These are phyloP conservation scores for Xylariaceae sp. DNA, from an alignment of 2,329 filamentous ascomycete species.

Conservation along the genomic window DNA sequence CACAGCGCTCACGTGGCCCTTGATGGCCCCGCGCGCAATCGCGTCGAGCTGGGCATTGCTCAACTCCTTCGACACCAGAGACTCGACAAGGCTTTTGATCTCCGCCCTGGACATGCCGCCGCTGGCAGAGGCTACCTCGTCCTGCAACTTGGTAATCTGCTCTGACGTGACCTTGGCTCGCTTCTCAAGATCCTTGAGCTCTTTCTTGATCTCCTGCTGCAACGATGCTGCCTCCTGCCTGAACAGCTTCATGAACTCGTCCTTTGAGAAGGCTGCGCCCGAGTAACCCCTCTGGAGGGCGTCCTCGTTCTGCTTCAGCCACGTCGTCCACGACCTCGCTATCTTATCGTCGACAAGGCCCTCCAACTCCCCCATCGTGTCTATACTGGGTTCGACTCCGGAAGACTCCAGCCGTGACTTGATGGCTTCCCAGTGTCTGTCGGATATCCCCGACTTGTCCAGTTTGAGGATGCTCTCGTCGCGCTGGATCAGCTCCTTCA, in stretches of 20 bases:
- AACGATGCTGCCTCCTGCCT: slow-evolving; percentile 29
- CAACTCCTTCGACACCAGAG: slow-evolving; percentile 39
- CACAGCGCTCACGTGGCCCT: slow-evolving; percentile 37
- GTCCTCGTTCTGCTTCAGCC: slow-evolving; percentile 46
- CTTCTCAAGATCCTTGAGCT: slow-evolving; percentile 15
- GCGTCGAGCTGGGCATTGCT: slow-evolving; percentile 42
- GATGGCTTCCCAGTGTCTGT: slow-evolving; percentile 44
- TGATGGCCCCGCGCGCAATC: slow-evolving; percentile 42
- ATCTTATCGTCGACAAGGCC: slow-evolving; percentile 16
- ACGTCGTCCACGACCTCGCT: slow-evolving; percentile 44
- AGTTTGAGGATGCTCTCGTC: slow-evolving; percentile 45
- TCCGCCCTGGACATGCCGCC: slow-evolving; percentile 37
- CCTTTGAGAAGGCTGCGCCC: slow-evolving; percentile 25
- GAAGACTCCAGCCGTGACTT: slow-evolving; percentile 37
- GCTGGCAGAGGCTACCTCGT: slow-evolving; percentile 16
- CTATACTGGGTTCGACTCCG: slow-evolving; percentile 16
- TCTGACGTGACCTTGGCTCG: slow-evolving; percentile 19
- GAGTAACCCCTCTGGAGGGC: slow-evolving; percentile 34
- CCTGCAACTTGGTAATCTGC: slow-evolving; percentile 28
- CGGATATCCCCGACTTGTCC: slow-evolving; percentile 38
- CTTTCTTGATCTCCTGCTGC: slow-evolving; percentile 18
- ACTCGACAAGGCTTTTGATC: slow-evolving; percentile 36
- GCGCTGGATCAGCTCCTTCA: slow-evolving; percentile 48
- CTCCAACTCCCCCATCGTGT: no score
- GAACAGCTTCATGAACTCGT: slow-evolving; percentile 30